These are phyloP conservation scores for Lactifluus volemus DNA, from an alignment of 768 basidiomycete species.

Conservation along the genomic window DNA sequence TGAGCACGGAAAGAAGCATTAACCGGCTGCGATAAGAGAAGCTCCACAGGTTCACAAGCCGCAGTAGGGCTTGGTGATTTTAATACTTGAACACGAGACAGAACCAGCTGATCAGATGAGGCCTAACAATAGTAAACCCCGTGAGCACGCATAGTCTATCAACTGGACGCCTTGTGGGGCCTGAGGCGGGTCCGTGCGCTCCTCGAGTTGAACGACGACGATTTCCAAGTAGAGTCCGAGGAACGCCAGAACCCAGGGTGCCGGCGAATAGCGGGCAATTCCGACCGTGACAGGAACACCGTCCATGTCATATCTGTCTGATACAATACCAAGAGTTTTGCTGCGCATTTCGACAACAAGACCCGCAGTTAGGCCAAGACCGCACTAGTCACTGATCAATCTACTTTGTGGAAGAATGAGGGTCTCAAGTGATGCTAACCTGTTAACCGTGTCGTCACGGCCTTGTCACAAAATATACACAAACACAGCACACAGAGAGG, in stretches of 20 bases:
- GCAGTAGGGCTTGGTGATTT: not conserved
- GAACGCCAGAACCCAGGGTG: not conserved
- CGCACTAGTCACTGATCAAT: not conserved
- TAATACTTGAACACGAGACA: not conserved
- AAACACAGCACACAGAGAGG: not conserved
- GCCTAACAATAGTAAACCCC: not conserved
- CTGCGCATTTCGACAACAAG: not conserved
- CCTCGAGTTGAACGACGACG: not conserved
- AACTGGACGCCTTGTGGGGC: constrained; percentile 12
- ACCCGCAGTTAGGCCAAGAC: not conserved
- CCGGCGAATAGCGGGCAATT: not conserved
- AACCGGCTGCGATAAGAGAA: not conserved
- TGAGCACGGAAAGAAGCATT: not conserved
- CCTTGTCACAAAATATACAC: constrained; percentile 1
- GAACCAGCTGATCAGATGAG: constrained; percentile 4
- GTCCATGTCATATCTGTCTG: not conserved
- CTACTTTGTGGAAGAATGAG: not conserved
- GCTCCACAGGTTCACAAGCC: constrained; percentile 5
- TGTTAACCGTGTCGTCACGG: constrained; percentile 1
- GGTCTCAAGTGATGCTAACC: not conserved
- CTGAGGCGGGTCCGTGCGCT: not conserved
- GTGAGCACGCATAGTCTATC: not conserved
- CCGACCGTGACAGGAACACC: not conserved
- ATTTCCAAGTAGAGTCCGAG: constrained; percentile 3
- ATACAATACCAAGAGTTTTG: not conserved